These are phyloP conservation scores for Meyerozyma guilliermondii DNA, from an alignment of 1,139 yeast genomes.

Conservation along the genomic window DNA sequence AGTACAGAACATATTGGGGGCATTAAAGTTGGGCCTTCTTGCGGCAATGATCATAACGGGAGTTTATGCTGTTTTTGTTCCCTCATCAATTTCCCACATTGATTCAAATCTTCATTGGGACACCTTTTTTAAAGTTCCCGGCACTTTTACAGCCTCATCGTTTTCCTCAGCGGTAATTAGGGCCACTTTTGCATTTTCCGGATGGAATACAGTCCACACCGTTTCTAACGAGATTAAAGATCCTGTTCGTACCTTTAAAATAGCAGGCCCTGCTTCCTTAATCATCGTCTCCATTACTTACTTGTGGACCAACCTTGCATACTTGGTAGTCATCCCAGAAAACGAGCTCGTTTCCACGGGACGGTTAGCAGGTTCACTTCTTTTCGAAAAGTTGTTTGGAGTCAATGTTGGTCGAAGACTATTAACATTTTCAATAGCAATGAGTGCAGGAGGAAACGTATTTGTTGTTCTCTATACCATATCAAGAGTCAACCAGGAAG, in stretches of 20 bases:
- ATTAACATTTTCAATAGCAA: slow-evolving; percentile 51
- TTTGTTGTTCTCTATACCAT: slow-evolving; percentile 57
- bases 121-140: slow-evolving; percentile 21
- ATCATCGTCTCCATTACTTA: slow-evolving; percentile 47
- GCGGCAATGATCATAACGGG: slow-evolving; percentile 47
- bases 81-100: slow-evolving; percentile 35
- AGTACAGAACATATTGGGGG: slow-evolving; percentile 55
- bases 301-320: slow-evolving; percentile 50
- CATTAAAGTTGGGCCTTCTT: slow-evolving; percentile 45
- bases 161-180: slow-evolving; percentile 54
- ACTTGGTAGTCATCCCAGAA: slow-evolving; percentile 48
- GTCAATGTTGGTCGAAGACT: slow-evolving; percentile 45
- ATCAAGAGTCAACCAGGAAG: slow-evolving; percentile 61
- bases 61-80: slow-evolving; percentile 42
- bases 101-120: slow-evolving; percentile 35
- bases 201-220: slow-evolving; percentile 63
- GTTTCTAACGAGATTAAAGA: slow-evolving; percentile 58
- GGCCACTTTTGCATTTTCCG: slow-evolving; percentile 57
- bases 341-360: slow-evolving; percentile 52
- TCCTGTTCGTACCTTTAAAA: slow-evolving; percentile 50
- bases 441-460: slow-evolving; percentile 59
- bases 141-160: slow-evolving; percentile 35
- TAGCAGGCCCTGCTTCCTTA: slow-evolving; percentile 58
- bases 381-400: slow-evolving; percentile 56
- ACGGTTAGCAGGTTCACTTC: slow-evolving; percentile 52